Evolutionary conservation across 352 stramenopile genomes (phyloP).

Genomic region (Pythium rhizo-oryzae): DNA sequence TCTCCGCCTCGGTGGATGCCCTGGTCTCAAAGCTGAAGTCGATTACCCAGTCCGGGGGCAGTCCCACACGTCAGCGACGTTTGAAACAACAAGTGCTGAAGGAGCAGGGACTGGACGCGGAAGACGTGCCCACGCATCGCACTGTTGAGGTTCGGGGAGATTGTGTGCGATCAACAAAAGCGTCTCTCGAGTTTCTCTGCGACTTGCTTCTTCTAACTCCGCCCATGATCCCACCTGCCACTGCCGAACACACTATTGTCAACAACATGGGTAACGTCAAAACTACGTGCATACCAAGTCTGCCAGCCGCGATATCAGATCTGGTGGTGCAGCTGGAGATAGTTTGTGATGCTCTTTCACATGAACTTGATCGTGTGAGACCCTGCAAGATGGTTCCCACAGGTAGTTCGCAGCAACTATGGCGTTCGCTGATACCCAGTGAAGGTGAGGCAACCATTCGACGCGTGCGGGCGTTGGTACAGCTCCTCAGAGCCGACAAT

Average conservation of each 20-base stretch:
- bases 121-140: background rate
- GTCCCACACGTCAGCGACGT: background rate
- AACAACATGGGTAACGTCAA: no score
- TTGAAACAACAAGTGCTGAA: slow-evolving; percentile 1
- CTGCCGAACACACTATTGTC: no score
- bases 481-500: background rate
- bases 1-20: background rate
- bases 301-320: background rate
- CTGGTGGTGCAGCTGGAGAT: background rate
- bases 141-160: background rate
- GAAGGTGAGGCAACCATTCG: background rate
- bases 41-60: slow-evolving; percentile 8
- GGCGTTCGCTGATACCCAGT: background rate
- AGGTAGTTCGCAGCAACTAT: background rate
- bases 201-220: slow-evolving; percentile 13
- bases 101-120: background rate
- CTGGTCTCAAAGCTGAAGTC: slow-evolving; percentile 8
- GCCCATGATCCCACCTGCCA: background rate
- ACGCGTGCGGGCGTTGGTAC: background rate
- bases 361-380: background rate
- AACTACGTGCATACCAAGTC: no score
- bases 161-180: background rate
- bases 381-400: background rate
- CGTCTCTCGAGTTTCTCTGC: slow-evolving; percentile 18
- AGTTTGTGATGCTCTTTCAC: background rate